Evolutionary conservation across 1,284 basidiomycete species (phyloP).

Genomic region (Marasmius oreades): DNA sequence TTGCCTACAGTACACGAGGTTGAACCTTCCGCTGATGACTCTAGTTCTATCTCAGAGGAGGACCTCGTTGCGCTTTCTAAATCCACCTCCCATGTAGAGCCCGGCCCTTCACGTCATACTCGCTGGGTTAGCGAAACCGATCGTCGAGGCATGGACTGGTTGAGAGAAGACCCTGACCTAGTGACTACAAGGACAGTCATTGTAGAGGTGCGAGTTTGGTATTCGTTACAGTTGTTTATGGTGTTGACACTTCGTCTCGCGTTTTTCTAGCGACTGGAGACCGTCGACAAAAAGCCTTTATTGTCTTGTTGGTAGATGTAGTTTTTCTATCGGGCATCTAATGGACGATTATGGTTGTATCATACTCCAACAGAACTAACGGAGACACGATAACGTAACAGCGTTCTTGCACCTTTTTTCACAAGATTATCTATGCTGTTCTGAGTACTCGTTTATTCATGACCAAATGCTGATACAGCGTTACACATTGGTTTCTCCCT

Average conservation of each 20-base stretch:
- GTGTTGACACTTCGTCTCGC: slow-evolving; percentile 3
- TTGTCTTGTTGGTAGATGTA: slow-evolving; percentile 59
- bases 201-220: slow-evolving; percentile 55
- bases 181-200: slow-evolving; percentile 58
- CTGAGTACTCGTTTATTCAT: too few relatives aligned
- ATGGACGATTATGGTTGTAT: too few relatives aligned
- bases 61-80: slow-evolving; percentile 72
- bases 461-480: too few relatives aligned
- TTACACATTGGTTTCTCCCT: too few relatives aligned
- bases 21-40: slow-evolving; percentile 31
- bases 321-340: too few relatives aligned
- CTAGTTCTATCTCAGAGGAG: slow-evolving; percentile 61
- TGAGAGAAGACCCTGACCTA: slow-evolving; percentile 43
- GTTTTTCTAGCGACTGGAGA: slow-evolving; percentile 61
- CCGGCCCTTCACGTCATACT: slow-evolving; percentile 36
- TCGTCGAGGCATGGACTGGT: slow-evolving; percentile 61
- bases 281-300: slow-evolving; percentile 60
- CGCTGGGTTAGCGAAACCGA: slow-evolving; percentile 43
- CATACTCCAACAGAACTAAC: too few relatives aligned
- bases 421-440: too few relatives aligned
- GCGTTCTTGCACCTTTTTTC: too few relatives aligned
- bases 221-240: slow-evolving; percentile 1
- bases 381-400: too few relatives aligned
- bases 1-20: slow-evolving; percentile 55
- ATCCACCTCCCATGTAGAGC: slow-evolving; percentile 65